These are phyloP conservation scores for Fusarium mundagurra DNA, from an alignment of 2,329 filamentous ascomycete genomes.

Conservation along the genomic window DNA sequence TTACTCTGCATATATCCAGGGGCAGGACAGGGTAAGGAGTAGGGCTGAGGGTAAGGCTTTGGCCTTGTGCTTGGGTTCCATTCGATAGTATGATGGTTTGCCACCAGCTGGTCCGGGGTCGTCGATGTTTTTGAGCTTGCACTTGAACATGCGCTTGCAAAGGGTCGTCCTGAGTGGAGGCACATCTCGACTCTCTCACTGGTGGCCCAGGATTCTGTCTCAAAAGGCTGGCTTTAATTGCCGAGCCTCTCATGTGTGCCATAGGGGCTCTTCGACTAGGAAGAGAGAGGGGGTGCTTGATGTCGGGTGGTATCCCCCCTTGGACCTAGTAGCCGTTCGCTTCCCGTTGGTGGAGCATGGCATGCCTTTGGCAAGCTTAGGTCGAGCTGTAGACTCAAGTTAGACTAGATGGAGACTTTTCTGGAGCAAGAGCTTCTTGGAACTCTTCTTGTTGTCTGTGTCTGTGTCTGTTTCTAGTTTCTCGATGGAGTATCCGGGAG, in stretches of 20 bases:
- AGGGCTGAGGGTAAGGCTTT: slow-evolving; percentile 42
- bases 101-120: slow-evolving; percentile 44
- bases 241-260: slow-evolving; percentile 33
- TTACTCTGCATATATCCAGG: slow-evolving; percentile 37
- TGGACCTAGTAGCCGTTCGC: slow-evolving; percentile 42
- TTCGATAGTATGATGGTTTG: slow-evolving; percentile 35
- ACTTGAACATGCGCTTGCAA: slow-evolving; percentile 30
- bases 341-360: slow-evolving; percentile 41
- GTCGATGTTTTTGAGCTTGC: slow-evolving; percentile 37
- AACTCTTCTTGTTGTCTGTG: slow-evolving; percentile 10
- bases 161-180: slow-evolving; percentile 40
- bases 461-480: slow-evolving; percentile 19
- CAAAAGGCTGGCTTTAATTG: slow-evolving; percentile 35
- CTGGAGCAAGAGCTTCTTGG: slow-evolving; percentile 30
- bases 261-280: slow-evolving; percentile 15
- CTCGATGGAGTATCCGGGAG: slow-evolving; percentile 36
- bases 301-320: slow-evolving; percentile 27
- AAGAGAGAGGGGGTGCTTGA: slow-evolving; percentile 24
- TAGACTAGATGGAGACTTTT: slow-evolving; percentile 36
- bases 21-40: slow-evolving; percentile 28
- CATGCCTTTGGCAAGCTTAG: slow-evolving; percentile 31
- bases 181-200: slow-evolving; percentile 27
- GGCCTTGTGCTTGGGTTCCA: slow-evolving; percentile 28
- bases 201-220: slow-evolving; percentile 29
- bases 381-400: slow-evolving; percentile 5